Percentiles rank a stretch among this genome's conserved stretches.
Conservation (phyloP, 106 monocot genomes). For the Dioscorea dumetorum region DNA sequence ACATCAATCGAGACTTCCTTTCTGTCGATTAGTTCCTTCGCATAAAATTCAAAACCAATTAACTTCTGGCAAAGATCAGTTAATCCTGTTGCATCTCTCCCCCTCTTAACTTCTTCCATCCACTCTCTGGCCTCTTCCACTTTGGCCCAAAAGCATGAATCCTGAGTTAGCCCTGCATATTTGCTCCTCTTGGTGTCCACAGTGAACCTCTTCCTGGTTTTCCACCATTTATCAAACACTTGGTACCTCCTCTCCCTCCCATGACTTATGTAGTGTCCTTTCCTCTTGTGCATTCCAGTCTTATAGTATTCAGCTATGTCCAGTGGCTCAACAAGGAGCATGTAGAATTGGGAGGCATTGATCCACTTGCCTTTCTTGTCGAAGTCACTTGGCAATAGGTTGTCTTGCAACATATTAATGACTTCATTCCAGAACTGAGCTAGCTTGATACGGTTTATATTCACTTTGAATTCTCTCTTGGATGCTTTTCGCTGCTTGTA, state of each 20-base stretch:
- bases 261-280: constrained; percentile 33
- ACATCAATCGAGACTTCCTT: constrained; percentile 57
- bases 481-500: constrained; percentile 33
- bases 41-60: constrained; percentile 36
- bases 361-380: constrained; percentile 44
- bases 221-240: constrained; percentile 59
- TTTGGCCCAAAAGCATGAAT: constrained; percentile 58
- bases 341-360: constrained; percentile 52
- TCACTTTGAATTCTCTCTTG: constrained; percentile 27
- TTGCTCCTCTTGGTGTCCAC: constrained; percentile 30
- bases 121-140: constrained; percentile 43
- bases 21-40: constrained; percentile 30
- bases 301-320: constrained; percentile 60
- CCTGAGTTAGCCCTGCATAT: constrained; percentile 51
- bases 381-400: constrained; percentile 48
- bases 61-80: constrained; percentile 8
- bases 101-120: constrained; percentile 11
- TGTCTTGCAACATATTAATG: constrained; percentile 36
- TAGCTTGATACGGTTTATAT: constrained; percentile 48
- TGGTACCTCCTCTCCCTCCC: constrained; percentile 46
- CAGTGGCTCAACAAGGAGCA: constrained; percentile 51
- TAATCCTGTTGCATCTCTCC: constrained; percentile 19
- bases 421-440: constrained; percentile 49
- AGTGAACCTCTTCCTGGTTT: constrained; percentile 2
- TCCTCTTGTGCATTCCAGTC: constrained; percentile 15